These are phyloP conservation scores for Catunica adiposa DNA, from an alignment of 2,329 filamentous ascomycete genomes.

Conservation along the genomic window DNA sequence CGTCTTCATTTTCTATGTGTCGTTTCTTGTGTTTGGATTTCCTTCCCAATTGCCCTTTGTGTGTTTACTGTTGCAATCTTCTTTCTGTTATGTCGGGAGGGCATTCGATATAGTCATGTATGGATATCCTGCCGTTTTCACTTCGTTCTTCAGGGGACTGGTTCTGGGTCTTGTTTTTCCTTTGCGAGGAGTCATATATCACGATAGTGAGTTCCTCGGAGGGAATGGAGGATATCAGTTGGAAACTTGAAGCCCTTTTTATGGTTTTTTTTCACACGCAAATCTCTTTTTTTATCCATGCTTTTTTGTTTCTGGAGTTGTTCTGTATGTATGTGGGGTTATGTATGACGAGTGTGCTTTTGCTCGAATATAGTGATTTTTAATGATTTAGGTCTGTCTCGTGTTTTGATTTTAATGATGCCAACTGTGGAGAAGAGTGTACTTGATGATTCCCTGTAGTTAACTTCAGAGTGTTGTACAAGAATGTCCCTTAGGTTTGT, in stretches of 20 bases:
- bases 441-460: neutral
- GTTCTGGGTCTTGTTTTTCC: too few species aligned
- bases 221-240: neutral
- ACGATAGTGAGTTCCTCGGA: neutral
- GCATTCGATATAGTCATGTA: neutral
- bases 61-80: too few species aligned
- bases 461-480: neutral
- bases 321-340: neutral
- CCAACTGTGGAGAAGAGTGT: neutral
- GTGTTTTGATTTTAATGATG: too few species aligned
- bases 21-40: neutral
- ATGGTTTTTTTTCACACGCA: neutral
- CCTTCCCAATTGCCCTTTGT: slow-evolving; percentile 1
- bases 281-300: slow-evolving; percentile 2
- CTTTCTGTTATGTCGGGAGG: neutral
- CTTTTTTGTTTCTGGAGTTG: neutral
- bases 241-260: neutral
- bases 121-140: too few species aligned
- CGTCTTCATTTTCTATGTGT: slow-evolving; percentile 2
- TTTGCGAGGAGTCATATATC: too few species aligned
- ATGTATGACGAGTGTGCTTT: neutral
- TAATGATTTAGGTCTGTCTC: too few species aligned
- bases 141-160: too few species aligned
- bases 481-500: neutral
- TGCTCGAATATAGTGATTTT: too few species aligned